These are phyloP conservation scores for Exophiala bonariae DNA, from an alignment of 2,329 filamentous ascomycete species.

Conservation along the genomic window DNA sequence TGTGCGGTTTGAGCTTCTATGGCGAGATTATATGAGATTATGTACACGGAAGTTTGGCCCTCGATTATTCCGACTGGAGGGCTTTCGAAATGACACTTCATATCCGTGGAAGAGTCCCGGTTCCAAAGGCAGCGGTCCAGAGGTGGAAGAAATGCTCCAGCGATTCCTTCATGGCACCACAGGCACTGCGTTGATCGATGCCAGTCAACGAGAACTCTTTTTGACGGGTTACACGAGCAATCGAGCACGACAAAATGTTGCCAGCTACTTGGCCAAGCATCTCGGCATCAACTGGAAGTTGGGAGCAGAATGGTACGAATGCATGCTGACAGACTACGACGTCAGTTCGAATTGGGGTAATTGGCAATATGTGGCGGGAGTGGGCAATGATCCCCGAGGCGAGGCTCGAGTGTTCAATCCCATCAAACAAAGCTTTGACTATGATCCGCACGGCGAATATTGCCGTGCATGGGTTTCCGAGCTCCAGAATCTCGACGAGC, in stretches of 20 bases:
- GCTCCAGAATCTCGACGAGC: conserved; percentile 51
- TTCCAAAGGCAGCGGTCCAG: conserved; percentile 13
- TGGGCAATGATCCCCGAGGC: conserved; percentile 75
- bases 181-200: conserved; percentile 76
- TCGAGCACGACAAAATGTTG: conserved; percentile 73
- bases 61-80: conserved; percentile 64
- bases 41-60: conserved; percentile 69
- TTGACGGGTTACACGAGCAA: conserved; percentile 79
- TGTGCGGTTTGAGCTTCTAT: conserved; percentile 72
- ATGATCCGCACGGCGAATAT: conserved; percentile 69
- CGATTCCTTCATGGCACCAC: conserved; percentile 68
- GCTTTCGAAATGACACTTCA: conserved; percentile 58
- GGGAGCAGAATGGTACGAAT: conserved; percentile 82
- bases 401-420: conserved; percentile 77
- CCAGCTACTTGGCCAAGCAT: conserved; percentile 71
- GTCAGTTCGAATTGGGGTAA: conserved; percentile 76
- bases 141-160: conserved; percentile 50
- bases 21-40: conserved; percentile 79
- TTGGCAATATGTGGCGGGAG: conserved; percentile 79
- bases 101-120: conserved; percentile 50
- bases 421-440: conserved; percentile 76
- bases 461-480: conserved; percentile 74
- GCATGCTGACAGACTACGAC: conserved; percentile 73
- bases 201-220: conserved; percentile 71
- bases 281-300: conserved; percentile 76